Percentiles rank a stretch among this genome's conserved stretches.
Evolutionary conservation across 441 rosid genomes (phyloP).

Genomic region (Adansonia madagascariensis): DNA sequence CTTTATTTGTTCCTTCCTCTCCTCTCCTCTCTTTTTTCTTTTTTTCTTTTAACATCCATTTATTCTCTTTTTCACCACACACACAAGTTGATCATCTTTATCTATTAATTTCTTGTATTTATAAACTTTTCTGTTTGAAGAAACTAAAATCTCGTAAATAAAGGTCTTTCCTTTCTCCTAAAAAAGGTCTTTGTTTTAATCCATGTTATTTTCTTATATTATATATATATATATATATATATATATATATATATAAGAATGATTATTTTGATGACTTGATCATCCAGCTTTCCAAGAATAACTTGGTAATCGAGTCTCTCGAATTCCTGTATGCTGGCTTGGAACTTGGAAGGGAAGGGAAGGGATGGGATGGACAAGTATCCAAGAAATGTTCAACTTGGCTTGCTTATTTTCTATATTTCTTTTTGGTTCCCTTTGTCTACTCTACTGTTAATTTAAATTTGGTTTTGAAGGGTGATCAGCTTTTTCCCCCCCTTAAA

Average conservation of each 20-base stretch:
- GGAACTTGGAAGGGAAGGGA: constrained; percentile 6
- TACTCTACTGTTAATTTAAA: not conserved
- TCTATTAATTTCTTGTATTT: not conserved
- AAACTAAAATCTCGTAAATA: not conserved
- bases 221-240: not conserved
- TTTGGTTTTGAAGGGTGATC: constrained; percentile 21
- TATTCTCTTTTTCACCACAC: not conserved
- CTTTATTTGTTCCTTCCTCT: not conserved
- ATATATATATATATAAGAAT: not conserved
- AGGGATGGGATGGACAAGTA: not conserved
- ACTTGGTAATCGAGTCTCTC: not conserved
- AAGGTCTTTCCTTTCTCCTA: not conserved
- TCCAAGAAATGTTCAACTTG: not conserved
- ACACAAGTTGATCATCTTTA: not conserved
- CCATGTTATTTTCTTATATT: not conserved
- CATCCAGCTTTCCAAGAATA: constrained; percentile 1
- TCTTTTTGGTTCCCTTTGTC: not conserved
- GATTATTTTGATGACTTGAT: not conserved
- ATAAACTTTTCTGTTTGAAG: not conserved
- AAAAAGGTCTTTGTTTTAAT: not conserved
- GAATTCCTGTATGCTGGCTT: constrained; percentile 16
- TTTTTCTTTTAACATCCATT: not conserved
- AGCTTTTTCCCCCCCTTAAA: constrained; percentile 44
- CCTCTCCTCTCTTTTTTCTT: not conserved
- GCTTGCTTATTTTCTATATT: not conserved